Base-by-base conservation (phyloP, 1,139 yeast genomes). In the Ogataea hybrid region DNA sequence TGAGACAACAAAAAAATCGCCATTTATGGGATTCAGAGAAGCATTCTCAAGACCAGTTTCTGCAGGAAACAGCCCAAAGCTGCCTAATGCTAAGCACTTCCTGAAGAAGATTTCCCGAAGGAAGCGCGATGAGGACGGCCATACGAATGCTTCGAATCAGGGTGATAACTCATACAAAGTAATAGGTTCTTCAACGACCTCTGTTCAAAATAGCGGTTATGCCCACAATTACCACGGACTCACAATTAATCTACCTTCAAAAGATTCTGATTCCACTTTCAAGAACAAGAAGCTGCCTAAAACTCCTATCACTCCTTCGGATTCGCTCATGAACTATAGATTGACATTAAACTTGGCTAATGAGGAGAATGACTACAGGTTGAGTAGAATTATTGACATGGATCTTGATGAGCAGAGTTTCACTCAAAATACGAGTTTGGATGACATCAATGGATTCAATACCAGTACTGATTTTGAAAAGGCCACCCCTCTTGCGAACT, bases 361-460 rank as follows among this genome's bases (percentile, higher is more conserved):
- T n/a, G n/a, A n/a, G n/a, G n/a, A n/a, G n/a, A n/a, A 39, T 14
- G 56, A 52, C 31, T 15, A 39, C 29, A 41, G 53, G 35, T 36
- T 53, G 33, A 48, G 51, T 17, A 45, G 42, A 22, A 42, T 50
- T n/a, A 35, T 52, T 11, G 51, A 50, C 25, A 27, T 53, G 49
- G 30, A 49, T 27, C 43, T 38, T 25, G 44, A 46, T 16, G 37
- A 34, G 11, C 25, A 22, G 20, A 21, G 35, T 2, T 32, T 27
- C 21, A 28, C 14, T 4, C 36, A 32, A 23, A 32, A 15, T 11
- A 27, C 41, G 6, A 37, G 36, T 15, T n/a, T 16, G 9, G 28
- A 32, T 5, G 36, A 36, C 25, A 14, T 30, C 7, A 30, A 30
- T 20, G 28, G 28, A 6, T 20, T 25, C 11, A 36, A 37, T 14